Evolutionary conservation across 2,329 filamentous ascomycete genomes (phyloP).

Genomic region (Scedosporium aurantiacum): DNA sequence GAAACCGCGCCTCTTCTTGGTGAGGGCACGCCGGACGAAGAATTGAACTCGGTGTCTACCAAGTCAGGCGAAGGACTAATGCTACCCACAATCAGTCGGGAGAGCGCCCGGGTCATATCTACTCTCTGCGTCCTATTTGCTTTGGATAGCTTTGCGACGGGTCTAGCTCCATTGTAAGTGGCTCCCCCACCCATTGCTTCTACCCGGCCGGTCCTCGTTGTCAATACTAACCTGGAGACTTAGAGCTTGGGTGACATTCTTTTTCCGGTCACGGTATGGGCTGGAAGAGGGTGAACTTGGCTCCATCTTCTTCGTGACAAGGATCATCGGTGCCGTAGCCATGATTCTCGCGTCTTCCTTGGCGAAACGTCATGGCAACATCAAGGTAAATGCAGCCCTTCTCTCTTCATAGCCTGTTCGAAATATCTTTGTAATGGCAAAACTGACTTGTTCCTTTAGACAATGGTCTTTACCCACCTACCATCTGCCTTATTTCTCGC

Average conservation of each 20-base stretch:
- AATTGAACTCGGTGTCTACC: background rate
- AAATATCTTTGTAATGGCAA: too few species aligned
- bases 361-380: conserved; percentile 46
- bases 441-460: conserved; percentile 25
- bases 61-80: conserved; percentile 14
- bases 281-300: conserved; percentile 40
- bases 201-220: conserved; percentile 26
- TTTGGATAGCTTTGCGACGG: conserved; percentile 59
- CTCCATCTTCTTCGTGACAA: conserved; percentile 42
- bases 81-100: conserved; percentile 45
- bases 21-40: background rate
- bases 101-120: conserved; percentile 42
- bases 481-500: conserved; percentile 56
- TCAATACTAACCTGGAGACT: conserved; percentile 6
- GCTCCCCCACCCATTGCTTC: conserved; percentile 13
- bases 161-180: conserved; percentile 52
- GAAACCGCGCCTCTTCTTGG: background rate
- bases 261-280: conserved; percentile 37
- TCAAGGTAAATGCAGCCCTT: conserved; percentile 40
- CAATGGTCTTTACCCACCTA: conserved; percentile 66
- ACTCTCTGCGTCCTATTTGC: conserved; percentile 58
- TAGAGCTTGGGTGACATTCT: conserved; percentile 48
- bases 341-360: conserved; percentile 43
- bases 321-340: conserved; percentile 38
- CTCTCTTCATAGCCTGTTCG: conserved; percentile 5